Evolutionary conservation across 2,329 filamentous ascomycete species (phyloP).

Genomic region (Pseudocercospora fuligena): DNA sequence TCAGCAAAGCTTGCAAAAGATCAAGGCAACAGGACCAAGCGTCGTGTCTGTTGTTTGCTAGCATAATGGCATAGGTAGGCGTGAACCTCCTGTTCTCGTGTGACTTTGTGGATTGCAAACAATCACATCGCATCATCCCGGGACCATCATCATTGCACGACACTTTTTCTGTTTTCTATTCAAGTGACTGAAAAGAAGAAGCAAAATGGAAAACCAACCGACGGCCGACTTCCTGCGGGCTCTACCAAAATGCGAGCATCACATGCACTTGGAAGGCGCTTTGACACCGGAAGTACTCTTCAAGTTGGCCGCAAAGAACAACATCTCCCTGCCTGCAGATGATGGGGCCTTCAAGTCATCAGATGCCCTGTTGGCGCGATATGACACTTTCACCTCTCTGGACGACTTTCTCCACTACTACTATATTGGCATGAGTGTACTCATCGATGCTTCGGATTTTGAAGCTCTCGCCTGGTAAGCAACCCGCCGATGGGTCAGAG

Average conservation of each 20-base stretch:
- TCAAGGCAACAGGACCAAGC: background rate
- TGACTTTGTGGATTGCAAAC: too few species aligned
- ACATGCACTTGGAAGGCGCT: constrained; percentile 79
- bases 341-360: constrained; percentile 68
- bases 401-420: constrained; percentile 81
- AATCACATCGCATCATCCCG: too few species aligned
- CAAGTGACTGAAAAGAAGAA: background rate
- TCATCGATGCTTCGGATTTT: constrained; percentile 70
- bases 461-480: constrained; percentile 67
- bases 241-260: constrained; percentile 78
- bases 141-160: background rate
- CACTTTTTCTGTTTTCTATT: background rate
- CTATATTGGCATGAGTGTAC: constrained; percentile 74
- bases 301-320: constrained; percentile 68
- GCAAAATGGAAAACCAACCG: constrained; percentile 53
- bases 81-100: background rate
- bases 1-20: constrained; percentile 6
- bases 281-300: constrained; percentile 74
- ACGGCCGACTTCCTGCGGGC: constrained; percentile 65
- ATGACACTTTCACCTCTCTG: constrained; percentile 69
- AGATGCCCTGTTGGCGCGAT: constrained; percentile 65
- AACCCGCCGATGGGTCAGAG: background rate
- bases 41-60: background rate
- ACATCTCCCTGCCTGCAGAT: constrained; percentile 59
- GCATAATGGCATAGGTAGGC: background rate